Base-by-base conservation (phyloP, 1,284 basidiomycete genomes). In the Cutaneotrichosporon sp. region DNA sequence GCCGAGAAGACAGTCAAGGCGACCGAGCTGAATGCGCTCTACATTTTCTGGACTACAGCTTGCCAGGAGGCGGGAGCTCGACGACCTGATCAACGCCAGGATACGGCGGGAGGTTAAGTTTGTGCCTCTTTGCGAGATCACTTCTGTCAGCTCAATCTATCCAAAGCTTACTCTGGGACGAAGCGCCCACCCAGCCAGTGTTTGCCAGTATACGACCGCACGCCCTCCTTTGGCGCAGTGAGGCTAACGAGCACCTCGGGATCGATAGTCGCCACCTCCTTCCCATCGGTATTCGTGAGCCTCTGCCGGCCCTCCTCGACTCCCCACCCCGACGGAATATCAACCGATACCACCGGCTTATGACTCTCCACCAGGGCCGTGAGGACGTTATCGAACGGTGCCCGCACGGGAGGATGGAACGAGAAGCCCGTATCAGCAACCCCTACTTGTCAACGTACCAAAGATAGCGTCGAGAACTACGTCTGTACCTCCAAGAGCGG, bases 301-400 rank as follows among this genome's bases (percentile, higher is more conserved):
- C 68, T 68, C 64, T 79, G 77, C 0, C 68, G 71, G 2, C 80
- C 80, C 13, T 70, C 66, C 51, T 73, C 72, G 31, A 98, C 92
- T 72, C 92, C 87, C 95, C 95, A 99, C 4, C 94, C 96, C 1
- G 90, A 93, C 0, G 97, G 97, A 62, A 99, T 95, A 76, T 99
- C 97, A 8, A 98, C 90, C 1, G 90, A 91, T 26, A 97, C 86
- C 70, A 96, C 90, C 0, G 93, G 92, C 14, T 89, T 81, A 4
- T 83, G 80, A 7, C 88, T 88, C 30, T 82, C 75, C 1, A 86
- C 83, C 58, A 99, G 83, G 4, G 89, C 82, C 1, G 86, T 83
- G 2, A 99, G 84, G 16, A 89, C 88, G 0, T 80, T 74, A 72
- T 92, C 88, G 80, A 98, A 99, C 0, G 97, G 97, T 3, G 89